Conservation (phyloP, 305 asterid genomes). For the Ilex paraguariensis region DNA sequence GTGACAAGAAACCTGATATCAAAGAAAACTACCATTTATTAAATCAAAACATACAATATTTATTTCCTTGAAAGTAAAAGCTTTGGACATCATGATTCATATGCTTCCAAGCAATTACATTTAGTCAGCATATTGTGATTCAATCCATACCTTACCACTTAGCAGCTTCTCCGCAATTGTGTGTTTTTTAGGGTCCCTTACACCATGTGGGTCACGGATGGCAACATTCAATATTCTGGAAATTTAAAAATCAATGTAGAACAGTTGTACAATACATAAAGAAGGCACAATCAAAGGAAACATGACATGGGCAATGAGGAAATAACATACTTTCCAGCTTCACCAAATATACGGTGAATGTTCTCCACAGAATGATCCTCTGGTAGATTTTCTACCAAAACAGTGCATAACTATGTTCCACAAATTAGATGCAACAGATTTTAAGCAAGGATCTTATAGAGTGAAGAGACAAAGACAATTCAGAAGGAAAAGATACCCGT, state of each 20-base stretch:
- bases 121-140: no score
- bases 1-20: no score
- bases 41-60: no score
- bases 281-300: slow-evolving; percentile 3
- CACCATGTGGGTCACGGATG: slow-evolving; percentile 67
- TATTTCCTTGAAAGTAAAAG: no score
- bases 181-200: slow-evolving; percentile 52
- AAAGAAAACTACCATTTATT: no score
- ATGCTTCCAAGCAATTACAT: no score
- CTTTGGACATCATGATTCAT: no score
- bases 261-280: slow-evolving; percentile 5
- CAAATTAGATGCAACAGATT: background rate
- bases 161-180: slow-evolving; percentile 86
- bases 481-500: slow-evolving; percentile 35
- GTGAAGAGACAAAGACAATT: background rate
- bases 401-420: slow-evolving; percentile 70
- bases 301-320: slow-evolving; percentile 7
- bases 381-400: slow-evolving; percentile 94
- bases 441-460: background rate
- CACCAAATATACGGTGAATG: slow-evolving; percentile 72
- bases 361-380: slow-evolving; percentile 86
- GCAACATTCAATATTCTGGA: slow-evolving; percentile 59
- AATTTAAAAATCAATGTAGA: slow-evolving; percentile 18
- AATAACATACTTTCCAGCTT: slow-evolving; percentile 75
- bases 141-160: slow-evolving; percentile 63